Evolutionary conservation across 1,139 yeast genomes (phyloP).

Genomic region (Williopsis jadinii): DNA sequence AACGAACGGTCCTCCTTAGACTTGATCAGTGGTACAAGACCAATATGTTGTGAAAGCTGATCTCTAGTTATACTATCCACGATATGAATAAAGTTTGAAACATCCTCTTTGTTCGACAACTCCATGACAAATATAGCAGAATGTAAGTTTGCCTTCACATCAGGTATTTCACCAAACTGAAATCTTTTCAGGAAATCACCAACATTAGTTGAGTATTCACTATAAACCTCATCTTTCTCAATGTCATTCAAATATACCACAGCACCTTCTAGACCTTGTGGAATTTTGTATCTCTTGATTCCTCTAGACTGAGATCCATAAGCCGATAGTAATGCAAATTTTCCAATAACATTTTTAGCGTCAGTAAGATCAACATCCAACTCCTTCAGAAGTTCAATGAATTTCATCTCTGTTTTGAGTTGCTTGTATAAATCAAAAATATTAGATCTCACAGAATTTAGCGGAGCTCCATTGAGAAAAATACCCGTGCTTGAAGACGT

Average conservation of each 20-base stretch:
- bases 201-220: conserved; percentile 37
- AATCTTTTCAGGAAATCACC: conserved; percentile 33
- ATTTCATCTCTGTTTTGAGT: conserved; percentile 31
- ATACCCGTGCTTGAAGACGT: conserved; percentile 33
- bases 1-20: conserved; percentile 9
- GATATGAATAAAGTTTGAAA: no score
- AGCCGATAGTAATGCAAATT: conserved; percentile 39
- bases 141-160: conserved; percentile 66
- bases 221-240: conserved; percentile 54
- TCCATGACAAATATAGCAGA: conserved; percentile 69
- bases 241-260: conserved; percentile 75
- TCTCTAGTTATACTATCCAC: no score
- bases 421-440: conserved; percentile 28
- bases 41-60: conserved; percentile 62
- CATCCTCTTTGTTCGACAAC: conserved; percentile 37
- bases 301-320: conserved; percentile 29
- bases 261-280: conserved; percentile 28
- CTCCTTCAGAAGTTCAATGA: conserved; percentile 26
- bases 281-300: conserved; percentile 27
- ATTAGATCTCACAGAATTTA: conserved; percentile 36
- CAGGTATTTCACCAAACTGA: conserved; percentile 58
- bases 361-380: conserved; percentile 33
- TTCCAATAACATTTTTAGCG: conserved; percentile 34
- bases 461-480: conserved; percentile 56
- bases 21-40: conserved; percentile 56